phyloP scores from a whole-genome alignment of 2,329 filamentous ascomycete genomes.

The Colletotrichum sp. region DNA sequence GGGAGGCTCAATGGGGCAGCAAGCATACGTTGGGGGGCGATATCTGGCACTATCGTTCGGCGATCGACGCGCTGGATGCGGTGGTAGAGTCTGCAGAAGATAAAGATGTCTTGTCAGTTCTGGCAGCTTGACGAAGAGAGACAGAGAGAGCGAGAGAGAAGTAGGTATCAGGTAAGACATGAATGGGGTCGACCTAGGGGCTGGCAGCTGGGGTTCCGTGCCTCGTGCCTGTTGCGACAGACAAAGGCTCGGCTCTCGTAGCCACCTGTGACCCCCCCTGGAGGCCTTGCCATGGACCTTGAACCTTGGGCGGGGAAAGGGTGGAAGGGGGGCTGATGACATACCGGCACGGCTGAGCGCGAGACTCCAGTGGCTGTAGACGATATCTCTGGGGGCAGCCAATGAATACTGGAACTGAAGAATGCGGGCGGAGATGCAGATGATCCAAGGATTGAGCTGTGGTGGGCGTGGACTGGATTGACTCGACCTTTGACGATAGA shows the following conservation, averaged over 20 bases:
- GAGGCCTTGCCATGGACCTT: background rate
- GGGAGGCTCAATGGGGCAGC: background rate
- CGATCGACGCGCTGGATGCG: background rate
- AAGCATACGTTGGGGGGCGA: conserved; percentile 8
- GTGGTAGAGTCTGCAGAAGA: conserved; percentile 18
- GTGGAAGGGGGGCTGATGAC: conserved; percentile 25
- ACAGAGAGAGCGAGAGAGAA: background rate
- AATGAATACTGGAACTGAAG: conserved; percentile 45
- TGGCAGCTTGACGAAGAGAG: background rate
- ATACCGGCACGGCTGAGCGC: conserved; percentile 40
- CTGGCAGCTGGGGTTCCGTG: background rate
- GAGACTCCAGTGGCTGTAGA: conserved; percentile 20
- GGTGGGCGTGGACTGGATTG: conserved; percentile 12
- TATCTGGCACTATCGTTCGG: background rate
- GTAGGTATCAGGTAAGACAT: background rate
- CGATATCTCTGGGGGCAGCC: conserved; percentile 38
- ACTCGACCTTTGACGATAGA: conserved; percentile 19
- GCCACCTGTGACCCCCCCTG: background rate
- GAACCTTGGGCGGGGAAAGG: conserved; percentile 8
- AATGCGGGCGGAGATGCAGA: conserved; percentile 39
- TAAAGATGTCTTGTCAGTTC: conserved; percentile 2
- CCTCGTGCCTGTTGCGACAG: conserved; percentile 9
- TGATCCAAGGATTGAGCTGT: conserved; percentile 23
- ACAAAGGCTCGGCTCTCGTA: conserved; percentile 12
- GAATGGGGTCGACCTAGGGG: background rate